Evolutionary conservation across 805 yeast genomes (phyloP).

Genomic region (Aciculoconidium aculeatum): DNA sequence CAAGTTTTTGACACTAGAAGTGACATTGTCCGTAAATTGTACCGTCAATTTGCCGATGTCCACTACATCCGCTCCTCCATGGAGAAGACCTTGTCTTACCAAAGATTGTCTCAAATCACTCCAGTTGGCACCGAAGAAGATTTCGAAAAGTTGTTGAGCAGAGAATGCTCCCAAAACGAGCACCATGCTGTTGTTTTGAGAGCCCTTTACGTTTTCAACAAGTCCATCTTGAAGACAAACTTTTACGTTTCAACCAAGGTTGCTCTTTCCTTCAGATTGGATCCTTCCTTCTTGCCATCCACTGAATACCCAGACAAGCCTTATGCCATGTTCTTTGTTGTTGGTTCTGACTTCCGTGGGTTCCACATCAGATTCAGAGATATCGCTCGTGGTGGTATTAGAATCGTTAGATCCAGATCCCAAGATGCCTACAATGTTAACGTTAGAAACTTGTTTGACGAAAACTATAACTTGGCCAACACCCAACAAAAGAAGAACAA

Average conservation of each 20-base stretch:
- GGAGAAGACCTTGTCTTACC: slow-evolving; percentile 80
- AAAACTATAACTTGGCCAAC: slow-evolving; percentile 89
- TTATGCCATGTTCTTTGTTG: slow-evolving; percentile 90
- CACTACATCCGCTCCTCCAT: slow-evolving; percentile 73
- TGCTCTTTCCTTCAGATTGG: slow-evolving; percentile 86
- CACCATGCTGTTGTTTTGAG: slow-evolving; percentile 71
- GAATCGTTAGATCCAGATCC: slow-evolving; percentile 86
- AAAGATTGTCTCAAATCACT: slow-evolving; percentile 71
- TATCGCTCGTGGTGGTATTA: slow-evolving; percentile 96
- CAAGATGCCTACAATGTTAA: slow-evolving; percentile 80
- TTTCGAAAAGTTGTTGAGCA: slow-evolving; percentile 59
- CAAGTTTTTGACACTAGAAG: slow-evolving; percentile 68
- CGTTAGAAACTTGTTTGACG: slow-evolving; percentile 87
- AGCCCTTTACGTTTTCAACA: slow-evolving; percentile 80
- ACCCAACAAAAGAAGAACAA: slow-evolving; percentile 97
- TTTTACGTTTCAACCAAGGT: slow-evolving; percentile 92
- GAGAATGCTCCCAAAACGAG: slow-evolving; percentile 75
- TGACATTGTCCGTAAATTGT: slow-evolving; percentile 72
- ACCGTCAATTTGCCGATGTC: slow-evolving; percentile 84
- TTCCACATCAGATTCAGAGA: slow-evolving; percentile 96
- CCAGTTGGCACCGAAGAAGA: slow-evolving; percentile 73
- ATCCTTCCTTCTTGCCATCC: slow-evolving; percentile 78
- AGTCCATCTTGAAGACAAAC: slow-evolving; percentile 85
- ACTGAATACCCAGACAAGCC: slow-evolving; percentile 90
- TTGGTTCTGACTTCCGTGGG: slow-evolving; percentile 95